Conservation (phyloP, 2,329 filamentous ascomycete species). For the Metarhizium anisopliae region DNA sequence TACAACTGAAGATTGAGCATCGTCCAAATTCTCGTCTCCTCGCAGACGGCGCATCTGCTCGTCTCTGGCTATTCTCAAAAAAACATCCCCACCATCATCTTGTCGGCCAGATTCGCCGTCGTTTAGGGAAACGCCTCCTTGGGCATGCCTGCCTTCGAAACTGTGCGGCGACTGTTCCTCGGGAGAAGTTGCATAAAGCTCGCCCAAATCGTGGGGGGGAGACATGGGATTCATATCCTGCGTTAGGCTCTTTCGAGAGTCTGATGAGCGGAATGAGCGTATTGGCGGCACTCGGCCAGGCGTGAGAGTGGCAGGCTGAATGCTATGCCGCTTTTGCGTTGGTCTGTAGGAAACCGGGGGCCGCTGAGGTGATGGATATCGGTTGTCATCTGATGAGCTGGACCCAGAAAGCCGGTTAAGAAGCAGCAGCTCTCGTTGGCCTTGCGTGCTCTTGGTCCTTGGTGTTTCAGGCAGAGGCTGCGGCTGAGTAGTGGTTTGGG, state of each 20-base stretch:
- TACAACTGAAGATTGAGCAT: conserved; percentile 34
- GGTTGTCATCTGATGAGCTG: conserved; percentile 39
- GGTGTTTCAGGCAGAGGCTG: conserved; percentile 13
- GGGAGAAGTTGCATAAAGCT: conserved; percentile 33
- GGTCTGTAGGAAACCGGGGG: conserved; percentile 43
- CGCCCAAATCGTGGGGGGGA: conserved; percentile 34
- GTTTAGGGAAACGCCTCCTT: background rate
- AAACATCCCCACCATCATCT: conserved; percentile 50
- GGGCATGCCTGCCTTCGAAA: conserved; percentile 32
- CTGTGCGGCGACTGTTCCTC: conserved; percentile 42
- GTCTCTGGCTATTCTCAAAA: conserved; percentile 49
- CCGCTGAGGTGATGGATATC: conserved; percentile 27
- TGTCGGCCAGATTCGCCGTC: background rate
- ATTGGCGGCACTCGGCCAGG: conserved; percentile 42
- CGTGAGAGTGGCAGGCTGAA: conserved; percentile 22
- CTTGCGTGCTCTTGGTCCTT: conserved; percentile 18
- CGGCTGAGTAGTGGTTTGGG: conserved; percentile 1
- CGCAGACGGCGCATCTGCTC: conserved; percentile 32
- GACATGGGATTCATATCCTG: conserved; percentile 43
- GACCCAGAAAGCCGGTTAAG: conserved; percentile 31
- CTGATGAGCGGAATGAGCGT: conserved; percentile 47
- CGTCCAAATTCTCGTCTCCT: conserved; percentile 24
- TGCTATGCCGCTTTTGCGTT: conserved; percentile 21
- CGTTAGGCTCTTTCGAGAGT: conserved; percentile 44
- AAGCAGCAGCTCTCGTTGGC: conserved; percentile 38